Base-by-base conservation (phyloP, 2,329 filamentous ascomycete species). In the Colletotrichum sp. region DNA sequence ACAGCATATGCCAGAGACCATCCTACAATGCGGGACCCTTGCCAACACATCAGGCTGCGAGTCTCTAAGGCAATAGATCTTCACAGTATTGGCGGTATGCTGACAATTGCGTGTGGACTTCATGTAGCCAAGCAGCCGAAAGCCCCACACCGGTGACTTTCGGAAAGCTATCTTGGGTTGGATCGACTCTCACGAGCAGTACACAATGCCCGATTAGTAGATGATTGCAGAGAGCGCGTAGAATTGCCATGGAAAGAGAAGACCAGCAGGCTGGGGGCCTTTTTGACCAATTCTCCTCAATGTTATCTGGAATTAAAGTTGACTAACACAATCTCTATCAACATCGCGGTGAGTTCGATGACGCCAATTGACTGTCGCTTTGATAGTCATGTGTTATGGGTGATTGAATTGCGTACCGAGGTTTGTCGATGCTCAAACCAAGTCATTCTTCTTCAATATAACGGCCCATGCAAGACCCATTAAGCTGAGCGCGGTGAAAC, bases 341-440 rank as follows among this genome's bases (percentile, higher is more conserved):
- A 21, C 10, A 49, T 21, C 10, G 44, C n/a, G 2, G 1, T 7
- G 10, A 2, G 44, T 21, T 21, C 2, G 3, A 49, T 49, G n/a
- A 21, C 44, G 10, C n/a, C 44, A 7, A 21, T 13, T 49, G n/a
- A 13, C n/a, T 3, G n/a, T 13, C 10, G n/a, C 44, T 7, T 4
- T 0, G n/a, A 21, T 1, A 34, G 4, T 1, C 1, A n/a, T 21
- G 3, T 7, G 9, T 21, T 21, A 21, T 21, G n/a, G 3, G 44
- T 5, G 44, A 4, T 21, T 12, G n/a, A 49, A 21, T 7, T 49
- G 44, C 10, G 44, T 49, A 49, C 16, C 5, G 6, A 39, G 44
- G 6, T 49, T 49, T 21, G 3, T 49, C 18, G 10, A 49, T 21
- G 6, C 15, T 49, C 44, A 49, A 49, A 49, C 6, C 10, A 49